phyloP scores from a whole-genome alignment of 2,329 filamentous ascomycete species.

The Penicillium paneum region DNA sequence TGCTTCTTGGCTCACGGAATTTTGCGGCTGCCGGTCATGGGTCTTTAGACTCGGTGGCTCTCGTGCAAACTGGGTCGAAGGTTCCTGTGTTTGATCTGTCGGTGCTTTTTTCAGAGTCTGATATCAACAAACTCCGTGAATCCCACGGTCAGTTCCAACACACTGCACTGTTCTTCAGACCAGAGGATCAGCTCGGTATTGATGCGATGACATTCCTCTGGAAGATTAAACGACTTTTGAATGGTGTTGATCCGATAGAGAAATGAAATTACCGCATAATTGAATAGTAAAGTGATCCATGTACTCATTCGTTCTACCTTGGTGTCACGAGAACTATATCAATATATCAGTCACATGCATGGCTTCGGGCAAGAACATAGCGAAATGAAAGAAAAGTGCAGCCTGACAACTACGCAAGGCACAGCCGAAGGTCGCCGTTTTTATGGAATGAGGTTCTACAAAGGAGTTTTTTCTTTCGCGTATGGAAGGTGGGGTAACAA shows the following conservation, averaged over 20 bases:
- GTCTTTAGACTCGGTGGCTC: slow-evolving; percentile 27
- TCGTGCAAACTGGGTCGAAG: slow-evolving; percentile 28
- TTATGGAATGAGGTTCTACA: no score
- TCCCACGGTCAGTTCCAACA: slow-evolving; percentile 29
- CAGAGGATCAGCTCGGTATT: slow-evolving; percentile 26
- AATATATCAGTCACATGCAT: background rate
- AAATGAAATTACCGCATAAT: background rate
- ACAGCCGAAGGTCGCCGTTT: no score
- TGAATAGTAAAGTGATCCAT: background rate
- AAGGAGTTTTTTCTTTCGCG: no score
- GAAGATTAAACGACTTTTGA: slow-evolving; percentile 37
- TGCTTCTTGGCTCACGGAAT: slow-evolving; percentile 14
- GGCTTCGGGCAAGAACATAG: background rate
- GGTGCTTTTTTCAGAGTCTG: slow-evolving; percentile 28
- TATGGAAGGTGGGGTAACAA: no score
- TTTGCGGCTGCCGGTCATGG: background rate
- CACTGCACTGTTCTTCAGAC: slow-evolving; percentile 38
- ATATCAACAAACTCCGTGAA: slow-evolving; percentile 30
- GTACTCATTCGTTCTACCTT: background rate
- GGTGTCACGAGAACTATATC: background rate
- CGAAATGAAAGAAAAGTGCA: background rate
- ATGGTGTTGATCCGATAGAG: background rate
- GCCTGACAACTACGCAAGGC: background rate
- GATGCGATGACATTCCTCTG: slow-evolving; percentile 38
- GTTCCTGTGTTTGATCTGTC: slow-evolving; percentile 41